Conservation (phyloP, 1,139 yeast genomes). For the Meyerozyma sp. region DNA sequence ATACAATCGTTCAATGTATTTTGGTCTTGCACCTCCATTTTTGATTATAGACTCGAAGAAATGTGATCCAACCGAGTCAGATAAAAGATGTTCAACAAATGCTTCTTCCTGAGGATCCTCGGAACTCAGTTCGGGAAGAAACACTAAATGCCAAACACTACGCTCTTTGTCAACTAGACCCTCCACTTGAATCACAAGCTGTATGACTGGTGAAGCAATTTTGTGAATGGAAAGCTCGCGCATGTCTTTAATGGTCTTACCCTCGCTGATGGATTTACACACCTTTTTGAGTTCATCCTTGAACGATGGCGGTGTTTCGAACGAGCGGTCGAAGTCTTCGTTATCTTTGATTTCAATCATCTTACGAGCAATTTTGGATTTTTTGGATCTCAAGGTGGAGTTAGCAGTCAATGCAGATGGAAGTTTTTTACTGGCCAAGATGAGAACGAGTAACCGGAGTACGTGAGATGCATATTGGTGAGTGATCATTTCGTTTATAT, state of each 20-base stretch:
- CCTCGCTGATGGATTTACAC: slow-evolving; percentile 31
- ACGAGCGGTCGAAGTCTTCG: slow-evolving; percentile 59
- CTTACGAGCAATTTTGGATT: slow-evolving; percentile 84
- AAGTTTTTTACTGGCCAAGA: slow-evolving; percentile 70
- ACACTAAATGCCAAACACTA: slow-evolving; percentile 56
- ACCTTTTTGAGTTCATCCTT: slow-evolving; percentile 51
- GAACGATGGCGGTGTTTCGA: slow-evolving; percentile 70
- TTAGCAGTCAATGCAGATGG: slow-evolving; percentile 74
- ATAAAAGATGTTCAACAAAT: slow-evolving; percentile 75
- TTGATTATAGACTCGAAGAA: slow-evolving; percentile 71
- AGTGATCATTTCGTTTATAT: slow-evolving; percentile 51
- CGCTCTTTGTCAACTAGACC: slow-evolving; percentile 72
- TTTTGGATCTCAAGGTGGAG: slow-evolving; percentile 77
- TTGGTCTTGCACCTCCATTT: slow-evolving; percentile 56
- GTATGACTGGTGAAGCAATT: slow-evolving; percentile 84
- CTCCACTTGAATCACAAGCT: slow-evolving; percentile 74
- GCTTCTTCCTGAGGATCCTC: slow-evolving; percentile 66
- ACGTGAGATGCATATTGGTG: slow-evolving; percentile 91
- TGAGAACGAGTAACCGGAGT: slow-evolving; percentile 62
- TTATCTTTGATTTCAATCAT: slow-evolving; percentile 85
- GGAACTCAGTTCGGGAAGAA: slow-evolving; percentile 39
- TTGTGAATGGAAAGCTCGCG: slow-evolving; percentile 76
- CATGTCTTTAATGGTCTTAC: slow-evolving; percentile 42
- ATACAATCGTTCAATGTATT: slow-evolving; percentile 67
- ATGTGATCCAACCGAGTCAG: slow-evolving; percentile 90